phyloP scores from a whole-genome alignment of 2,329 filamentous ascomycete genomes.

The Botryotinia calthae region DNA sequence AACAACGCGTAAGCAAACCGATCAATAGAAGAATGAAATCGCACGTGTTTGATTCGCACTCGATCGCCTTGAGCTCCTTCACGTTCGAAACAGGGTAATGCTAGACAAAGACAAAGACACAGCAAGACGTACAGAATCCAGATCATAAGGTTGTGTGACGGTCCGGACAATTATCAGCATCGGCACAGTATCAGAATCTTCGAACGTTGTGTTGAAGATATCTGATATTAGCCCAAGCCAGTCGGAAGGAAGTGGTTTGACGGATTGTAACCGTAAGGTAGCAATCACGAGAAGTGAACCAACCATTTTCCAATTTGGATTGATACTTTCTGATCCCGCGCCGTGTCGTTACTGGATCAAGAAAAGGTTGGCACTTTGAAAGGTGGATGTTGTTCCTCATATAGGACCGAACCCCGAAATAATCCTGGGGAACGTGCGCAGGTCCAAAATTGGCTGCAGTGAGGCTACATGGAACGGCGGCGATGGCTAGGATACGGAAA shows the following conservation, averaged over 20 bases:
- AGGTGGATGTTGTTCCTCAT: not conserved
- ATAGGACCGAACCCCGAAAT: not conserved
- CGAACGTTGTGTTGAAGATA: slow-evolving; percentile 15
- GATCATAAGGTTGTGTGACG: slow-evolving; percentile 9
- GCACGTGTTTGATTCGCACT: slow-evolving; percentile 17
- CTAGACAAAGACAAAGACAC: not conserved
- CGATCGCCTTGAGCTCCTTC: not conserved
- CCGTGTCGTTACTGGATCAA: slow-evolving; percentile 5
- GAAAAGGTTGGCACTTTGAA: not conserved
- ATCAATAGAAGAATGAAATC: not conserved
- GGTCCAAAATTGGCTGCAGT: slow-evolving; percentile 17
- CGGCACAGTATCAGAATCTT: slow-evolving; percentile 10
- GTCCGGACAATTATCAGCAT: slow-evolving; percentile 16
- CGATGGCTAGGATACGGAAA: not conserved
- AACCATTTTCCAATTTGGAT: slow-evolving; percentile 2
- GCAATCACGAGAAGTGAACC: not conserved
- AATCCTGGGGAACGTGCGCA: slow-evolving; percentile 17
- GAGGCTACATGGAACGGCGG: slow-evolving; percentile 20
- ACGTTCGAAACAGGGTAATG: not conserved
- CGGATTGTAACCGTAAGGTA: slow-evolving; percentile 8
- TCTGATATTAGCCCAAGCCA: not conserved
- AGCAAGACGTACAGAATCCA: not conserved
- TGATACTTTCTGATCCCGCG: not conserved
- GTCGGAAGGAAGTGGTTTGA: slow-evolving; percentile 6
- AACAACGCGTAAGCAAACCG: not conserved